Evolutionary conservation across 345 rosid species (phyloP).

Genomic region (Aquilaria yunnanensis): DNA sequence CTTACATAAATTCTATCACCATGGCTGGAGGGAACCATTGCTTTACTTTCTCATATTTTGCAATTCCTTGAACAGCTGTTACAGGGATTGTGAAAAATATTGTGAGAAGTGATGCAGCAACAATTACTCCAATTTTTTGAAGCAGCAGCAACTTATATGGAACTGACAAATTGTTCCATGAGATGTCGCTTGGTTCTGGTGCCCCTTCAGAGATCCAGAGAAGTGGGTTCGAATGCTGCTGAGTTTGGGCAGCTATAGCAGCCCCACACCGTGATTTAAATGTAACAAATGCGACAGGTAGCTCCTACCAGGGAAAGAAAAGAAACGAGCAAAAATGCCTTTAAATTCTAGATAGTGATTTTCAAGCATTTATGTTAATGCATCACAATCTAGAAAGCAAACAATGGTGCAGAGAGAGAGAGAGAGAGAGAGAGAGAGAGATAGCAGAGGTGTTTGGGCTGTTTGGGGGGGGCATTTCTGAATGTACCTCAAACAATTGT

Average conservation of each 20-base stretch:
- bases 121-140: conserved; percentile 55
- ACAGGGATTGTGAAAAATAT: conserved; percentile 87
- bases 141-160: conserved; percentile 45
- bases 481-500: no score
- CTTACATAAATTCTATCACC: conserved; percentile 73
- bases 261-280: conserved; percentile 75
- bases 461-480: no score
- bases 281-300: conserved; percentile 77
- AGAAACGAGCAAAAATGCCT: not conserved
- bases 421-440: not conserved
- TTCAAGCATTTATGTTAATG: no score
- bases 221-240: conserved; percentile 77
- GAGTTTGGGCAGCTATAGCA: conserved; percentile 70
- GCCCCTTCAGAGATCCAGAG: conserved; percentile 71
- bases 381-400: no score
- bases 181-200: conserved; percentile 82
- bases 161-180: conserved; percentile 66
- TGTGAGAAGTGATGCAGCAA: conserved; percentile 71
- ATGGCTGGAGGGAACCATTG: conserved; percentile 87
- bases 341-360: not conserved
- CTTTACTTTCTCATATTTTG: conserved; percentile 73
- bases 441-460: not conserved
- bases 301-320: conserved; percentile 40
- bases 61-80: conserved; percentile 94
- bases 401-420: not conserved